These are phyloP conservation scores for Asterochloris erici DNA, from an alignment of 139 green algal genomes.

Conservation along the genomic window DNA sequence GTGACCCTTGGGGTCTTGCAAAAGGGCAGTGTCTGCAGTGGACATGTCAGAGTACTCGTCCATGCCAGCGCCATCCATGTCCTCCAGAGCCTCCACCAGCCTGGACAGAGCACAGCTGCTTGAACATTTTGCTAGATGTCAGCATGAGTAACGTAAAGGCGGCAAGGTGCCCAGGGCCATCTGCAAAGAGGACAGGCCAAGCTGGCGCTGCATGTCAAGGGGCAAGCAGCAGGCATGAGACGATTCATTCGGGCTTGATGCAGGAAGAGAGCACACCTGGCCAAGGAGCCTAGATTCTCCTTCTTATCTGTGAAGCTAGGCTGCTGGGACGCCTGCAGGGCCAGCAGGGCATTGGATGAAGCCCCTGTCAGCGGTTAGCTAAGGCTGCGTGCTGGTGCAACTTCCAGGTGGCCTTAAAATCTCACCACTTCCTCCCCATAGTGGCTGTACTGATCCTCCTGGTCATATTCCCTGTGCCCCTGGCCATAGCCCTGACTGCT, in stretches of 20 bases:
- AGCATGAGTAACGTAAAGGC: too few relatives aligned
- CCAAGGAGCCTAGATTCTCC: conserved; percentile 11
- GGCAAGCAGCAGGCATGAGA: neutral
- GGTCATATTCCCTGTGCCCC: too few relatives aligned
- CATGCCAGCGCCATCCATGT: neutral
- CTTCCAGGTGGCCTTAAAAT: too few relatives aligned
- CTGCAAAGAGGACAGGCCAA: neutral
- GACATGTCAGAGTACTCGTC: conserved; percentile 12
- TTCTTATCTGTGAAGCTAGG: conserved; percentile 16
- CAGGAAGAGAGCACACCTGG: neutral
- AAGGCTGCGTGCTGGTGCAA: too few relatives aligned
- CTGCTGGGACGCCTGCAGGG: conserved; percentile 3
- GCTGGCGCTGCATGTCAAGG: neutral
- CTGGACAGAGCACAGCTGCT: neutral
- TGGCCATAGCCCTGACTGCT: too few relatives aligned
- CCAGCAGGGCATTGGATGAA: too few relatives aligned
- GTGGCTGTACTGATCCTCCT: too few relatives aligned
- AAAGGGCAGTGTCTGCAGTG: neutral
- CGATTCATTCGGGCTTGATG: neutral
- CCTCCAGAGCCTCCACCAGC: conserved; percentile 13
- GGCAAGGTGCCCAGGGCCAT: too few relatives aligned
- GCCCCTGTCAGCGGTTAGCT: too few relatives aligned
- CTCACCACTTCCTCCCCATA: too few relatives aligned
- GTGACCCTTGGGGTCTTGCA: neutral
- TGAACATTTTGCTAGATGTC: too few relatives aligned